Evolutionary conservation across 176 grass and related monocot genomes (phyloP), one percentile per base, ranked within the genome.

Genomic region (Thinopyrum elongatum): DNA sequence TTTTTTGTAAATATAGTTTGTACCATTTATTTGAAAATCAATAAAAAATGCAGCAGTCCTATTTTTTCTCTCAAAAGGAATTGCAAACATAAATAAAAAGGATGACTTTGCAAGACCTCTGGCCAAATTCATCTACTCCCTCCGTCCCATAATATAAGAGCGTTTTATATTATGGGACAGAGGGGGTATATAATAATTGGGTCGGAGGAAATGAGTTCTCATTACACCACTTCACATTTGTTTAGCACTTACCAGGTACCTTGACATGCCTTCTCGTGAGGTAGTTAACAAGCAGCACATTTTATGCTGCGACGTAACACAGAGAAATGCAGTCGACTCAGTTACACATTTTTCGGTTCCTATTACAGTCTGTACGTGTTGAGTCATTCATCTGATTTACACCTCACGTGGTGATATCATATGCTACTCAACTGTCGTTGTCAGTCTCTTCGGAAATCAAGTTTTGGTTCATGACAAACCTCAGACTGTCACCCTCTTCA

Each of bases 401-500:
- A 11, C 60, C 47, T 81, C 83, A 76, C 21, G 14, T 22, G 34
- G 72, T 21, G 22, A 65, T 25, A 8, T 78, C 83, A 47, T 83
- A 80, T 74, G 9, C 74, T 73, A 25, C 58, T 69, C 53, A 87
- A 85, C 60, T 59, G 68, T 51, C 62, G 78, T 46, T 87, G 27
- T 64, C 83, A 34, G 16, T 60, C 25, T 84, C 80, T 63, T 91
- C 74, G 1, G 63, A 65, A 55, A 44, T 58, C 53, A 80, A 79
- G 53, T 66, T 30, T 63, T 84, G 87, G 80, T 92, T 98, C 93
- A 95, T 75, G 25, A 93, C 88, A 89, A 98, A 98, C 76, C 81
- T 92, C 65, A 98, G 79, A 71, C 90, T 89, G 84, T 98, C 95
- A 33, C 95, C 95, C 90, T 98, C 95, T 90, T 98, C 95, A 21